These are phyloP conservation scores for Alternaria metachromatica DNA, from an alignment of 2,329 filamentous ascomycete genomes.

Conservation along the genomic window DNA sequence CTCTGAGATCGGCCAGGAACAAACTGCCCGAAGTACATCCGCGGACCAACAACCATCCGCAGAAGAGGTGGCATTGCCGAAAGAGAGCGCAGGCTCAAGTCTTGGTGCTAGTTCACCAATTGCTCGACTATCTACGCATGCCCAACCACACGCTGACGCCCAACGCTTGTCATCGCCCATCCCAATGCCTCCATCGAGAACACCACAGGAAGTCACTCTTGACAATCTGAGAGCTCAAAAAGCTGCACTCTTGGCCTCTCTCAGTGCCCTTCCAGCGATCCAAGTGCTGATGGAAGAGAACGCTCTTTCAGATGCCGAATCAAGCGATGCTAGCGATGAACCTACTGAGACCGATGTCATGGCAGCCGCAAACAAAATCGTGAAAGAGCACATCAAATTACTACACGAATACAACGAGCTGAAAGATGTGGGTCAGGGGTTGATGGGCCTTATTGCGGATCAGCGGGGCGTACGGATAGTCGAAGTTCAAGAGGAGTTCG, in stretches of 20 bases:
- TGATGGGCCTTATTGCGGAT: conserved; percentile 73
- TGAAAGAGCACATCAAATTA: conserved; percentile 68
- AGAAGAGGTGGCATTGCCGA: neutral
- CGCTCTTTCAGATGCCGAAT: conserved; percentile 25
- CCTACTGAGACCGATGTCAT: conserved; percentile 42
- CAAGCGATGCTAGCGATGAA: conserved; percentile 24
- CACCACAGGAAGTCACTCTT: conserved; percentile 57
- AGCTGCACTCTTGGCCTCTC: conserved; percentile 40
- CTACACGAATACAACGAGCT: conserved; percentile 76
- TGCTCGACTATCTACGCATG: neutral
- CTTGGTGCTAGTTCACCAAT: neutral
- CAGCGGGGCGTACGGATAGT: conserved; percentile 63
- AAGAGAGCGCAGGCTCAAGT: neutral
- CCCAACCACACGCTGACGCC: neutral
- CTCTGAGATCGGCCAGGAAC: neutral
- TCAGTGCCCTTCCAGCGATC: conserved; percentile 38
- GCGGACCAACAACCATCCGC: neutral
- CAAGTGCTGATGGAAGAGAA: conserved; percentile 44
- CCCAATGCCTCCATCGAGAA: conserved; percentile 25
- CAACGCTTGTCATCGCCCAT: neutral
- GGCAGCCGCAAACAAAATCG: conserved; percentile 58
- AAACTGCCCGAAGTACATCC: neutral
- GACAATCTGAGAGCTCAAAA: conserved; percentile 55
- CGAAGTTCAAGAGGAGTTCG: conserved; percentile 58
- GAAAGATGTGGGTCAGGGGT: conserved; percentile 69